phyloP scores from a whole-genome alignment of 306 rosid species.

The Cicer arietinum region DNA sequence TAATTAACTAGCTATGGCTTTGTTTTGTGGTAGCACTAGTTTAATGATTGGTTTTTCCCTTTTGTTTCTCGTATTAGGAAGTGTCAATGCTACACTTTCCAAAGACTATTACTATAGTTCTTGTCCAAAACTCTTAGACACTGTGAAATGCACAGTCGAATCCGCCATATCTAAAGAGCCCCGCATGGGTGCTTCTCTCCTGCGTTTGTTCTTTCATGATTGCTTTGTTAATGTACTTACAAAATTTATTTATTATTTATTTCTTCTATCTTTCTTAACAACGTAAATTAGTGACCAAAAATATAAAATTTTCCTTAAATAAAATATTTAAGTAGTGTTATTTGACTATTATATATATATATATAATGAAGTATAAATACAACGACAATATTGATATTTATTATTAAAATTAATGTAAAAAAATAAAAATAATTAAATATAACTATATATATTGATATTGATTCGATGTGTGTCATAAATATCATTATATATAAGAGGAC shows the following conservation, averaged over 20 bases:
- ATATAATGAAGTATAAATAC: too few relatives aligned
- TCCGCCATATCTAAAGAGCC: slow-evolving; percentile 71
- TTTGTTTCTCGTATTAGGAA: slow-evolving; percentile 45
- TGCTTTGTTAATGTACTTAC: slow-evolving; percentile 78
- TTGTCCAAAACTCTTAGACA: slow-evolving; percentile 66
- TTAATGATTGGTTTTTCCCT: slow-evolving; percentile 42
- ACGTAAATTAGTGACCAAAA: too few relatives aligned
- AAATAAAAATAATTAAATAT: too few relatives aligned
- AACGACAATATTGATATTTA: too few relatives aligned
- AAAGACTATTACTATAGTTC: slow-evolving; percentile 57
- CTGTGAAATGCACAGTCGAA: slow-evolving; percentile 59
- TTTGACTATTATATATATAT: too few relatives aligned
- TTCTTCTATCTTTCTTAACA: too few relatives aligned
- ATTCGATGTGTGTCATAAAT: too few relatives aligned
- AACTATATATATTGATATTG: too few relatives aligned
- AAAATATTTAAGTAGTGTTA: too few relatives aligned
- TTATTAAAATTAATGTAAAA: too few relatives aligned
- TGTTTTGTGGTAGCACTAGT: slow-evolving; percentile 28
- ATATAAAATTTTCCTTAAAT: too few relatives aligned
- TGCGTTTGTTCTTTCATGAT: slow-evolving; percentile 90
- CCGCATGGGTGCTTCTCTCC: slow-evolving; percentile 95
- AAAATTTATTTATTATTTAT: slow-evolving; percentile 21
- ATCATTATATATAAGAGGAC: too few relatives aligned
- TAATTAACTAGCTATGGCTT: slow-evolving; percentile 43
- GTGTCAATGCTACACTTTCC: slow-evolving; percentile 62